Evolutionary conservation across 1,284 basidiomycete species (phyloP).

Genomic region (Melampsora abietis-canadensis): DNA sequence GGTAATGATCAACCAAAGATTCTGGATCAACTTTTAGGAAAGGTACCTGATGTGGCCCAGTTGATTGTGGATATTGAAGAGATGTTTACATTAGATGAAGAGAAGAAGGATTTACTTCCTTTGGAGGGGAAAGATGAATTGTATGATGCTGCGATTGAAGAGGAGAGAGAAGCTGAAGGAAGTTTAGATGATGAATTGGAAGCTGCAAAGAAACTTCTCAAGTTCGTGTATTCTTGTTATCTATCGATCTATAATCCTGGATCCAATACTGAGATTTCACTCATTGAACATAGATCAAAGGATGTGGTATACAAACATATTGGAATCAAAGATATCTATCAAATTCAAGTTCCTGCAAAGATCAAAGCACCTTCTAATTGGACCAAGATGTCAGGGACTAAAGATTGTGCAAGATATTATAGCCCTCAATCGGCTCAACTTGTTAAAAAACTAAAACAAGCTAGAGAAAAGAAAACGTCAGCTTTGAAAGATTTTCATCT

Average conservation of each 20-base stretch:
- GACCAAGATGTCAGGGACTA: slow-evolving; percentile 76
- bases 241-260: not conserved
- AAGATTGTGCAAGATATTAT: slow-evolving; percentile 66
- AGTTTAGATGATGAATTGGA: slow-evolving; percentile 30
- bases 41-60: slow-evolving; percentile 66
- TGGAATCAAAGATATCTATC: slow-evolving; percentile 66
- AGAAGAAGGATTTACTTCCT: slow-evolving; percentile 25
- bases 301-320: slow-evolving; percentile 48
- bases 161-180: slow-evolving; percentile 36
- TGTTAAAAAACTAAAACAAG: slow-evolving; percentile 81
- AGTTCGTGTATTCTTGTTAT: slow-evolving; percentile 3
- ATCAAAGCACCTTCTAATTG: slow-evolving; percentile 74
- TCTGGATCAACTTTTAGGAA: slow-evolving; percentile 51
- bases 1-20: slow-evolving; percentile 73
- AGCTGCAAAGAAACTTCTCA: slow-evolving; percentile 41
- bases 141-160: slow-evolving; percentile 40
- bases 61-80: slow-evolving; percentile 70
- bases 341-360: slow-evolving; percentile 67
- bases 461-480: slow-evolving; percentile 74
- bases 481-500: slow-evolving; percentile 77
- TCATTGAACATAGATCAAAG: slow-evolving; percentile 27
- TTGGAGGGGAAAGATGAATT: slow-evolving; percentile 40
- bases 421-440: slow-evolving; percentile 68
- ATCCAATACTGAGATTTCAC: not conserved
- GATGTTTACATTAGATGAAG: slow-evolving; percentile 55